Conservation (phyloP, 768 basidiomycete species). For the Boletus vermiculosoides region DNA sequence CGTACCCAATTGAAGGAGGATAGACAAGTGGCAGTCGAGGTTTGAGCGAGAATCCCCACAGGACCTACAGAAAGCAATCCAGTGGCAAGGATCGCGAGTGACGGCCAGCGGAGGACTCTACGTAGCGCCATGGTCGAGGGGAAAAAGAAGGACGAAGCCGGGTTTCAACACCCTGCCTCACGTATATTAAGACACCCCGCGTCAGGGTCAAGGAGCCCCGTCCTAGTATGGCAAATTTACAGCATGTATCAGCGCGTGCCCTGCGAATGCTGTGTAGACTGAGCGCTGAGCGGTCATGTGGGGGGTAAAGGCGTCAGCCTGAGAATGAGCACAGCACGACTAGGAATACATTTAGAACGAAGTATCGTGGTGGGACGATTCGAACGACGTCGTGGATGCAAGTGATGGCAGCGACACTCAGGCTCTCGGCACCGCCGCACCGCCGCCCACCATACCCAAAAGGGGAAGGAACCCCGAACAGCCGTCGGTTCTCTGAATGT, state of each 20-base stretch:
- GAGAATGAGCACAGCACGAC: neutral
- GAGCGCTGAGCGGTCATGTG: neutral
- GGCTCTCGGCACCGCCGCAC: neutral
- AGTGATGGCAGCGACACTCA: neutral
- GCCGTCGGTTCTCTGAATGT: neutral
- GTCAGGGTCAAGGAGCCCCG: neutral
- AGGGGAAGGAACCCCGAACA: neutral
- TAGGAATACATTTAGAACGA: neutral
- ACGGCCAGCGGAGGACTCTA: constrained; percentile 7
- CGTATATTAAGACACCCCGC: neutral
- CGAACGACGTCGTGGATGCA: neutral
- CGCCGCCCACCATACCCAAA: neutral
- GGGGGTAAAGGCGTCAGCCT: neutral
- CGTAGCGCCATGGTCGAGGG: constrained; percentile 10
- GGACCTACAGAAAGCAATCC: constrained; percentile 21
- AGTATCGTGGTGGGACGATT: no score
- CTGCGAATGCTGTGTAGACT: neutral
- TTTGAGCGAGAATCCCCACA: constrained; percentile 20
- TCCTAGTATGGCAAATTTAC: constrained; percentile 16
- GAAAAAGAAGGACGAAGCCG: neutral
- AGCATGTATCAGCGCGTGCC: neutral
- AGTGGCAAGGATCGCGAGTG: constrained; percentile 17
- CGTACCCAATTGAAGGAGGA: constrained; percentile 30
- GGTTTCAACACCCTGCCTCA: neutral
- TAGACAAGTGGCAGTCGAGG: constrained; percentile 21